Base-by-base conservation (phyloP, 805 yeast genomes). In the Blastobotrys terrestris region DNA sequence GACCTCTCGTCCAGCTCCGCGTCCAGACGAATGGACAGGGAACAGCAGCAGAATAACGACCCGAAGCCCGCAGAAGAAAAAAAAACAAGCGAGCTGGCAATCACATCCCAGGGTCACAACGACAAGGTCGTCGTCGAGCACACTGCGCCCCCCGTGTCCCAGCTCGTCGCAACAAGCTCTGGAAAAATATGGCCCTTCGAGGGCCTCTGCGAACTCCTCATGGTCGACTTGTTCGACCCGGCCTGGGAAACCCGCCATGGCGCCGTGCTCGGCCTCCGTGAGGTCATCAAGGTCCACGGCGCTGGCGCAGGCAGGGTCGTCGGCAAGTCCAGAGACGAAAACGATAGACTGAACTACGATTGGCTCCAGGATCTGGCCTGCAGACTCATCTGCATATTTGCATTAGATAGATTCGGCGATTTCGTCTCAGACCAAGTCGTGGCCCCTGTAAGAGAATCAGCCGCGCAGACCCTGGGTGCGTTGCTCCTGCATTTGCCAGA, bases 181-280 rank as follows among this genome's bases (percentile, higher is more conserved):
- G 88, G 87, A 3, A 74, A 84, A 41, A 85, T 87, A 0, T 94
- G 98, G 97, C 95, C 89, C 51, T 88, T 91, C 60, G 97, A 91
- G 73, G 96, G 97, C 16, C 84, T 92, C 11, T 90, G 85, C 67
- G 97, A 88, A 64, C 72, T 90, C 19, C 69, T 94, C 40, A 71
- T 89, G 55, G 80, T 80, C 41, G 96, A 90, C 60, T 70, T 94
- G 54, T 88, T 88, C 64, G 83, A 84, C 55, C 95, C 88, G 42
- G 75, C 77, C 44, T 94, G 99, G 99, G 98, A 94, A 70, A 77
- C 84, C 14, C 80, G 99, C 60, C 99, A 94, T 69, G 99, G 99
- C 39, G 90, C 97, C 0, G 87, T 95, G 2, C 76, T 94, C 61
- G 98, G 98, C 0, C 72, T 94, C 40, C 77, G 98, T 64, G 99